Conservation (phyloP, 1,284 basidiomycete species). For the Golubevia pallescens region DNA sequence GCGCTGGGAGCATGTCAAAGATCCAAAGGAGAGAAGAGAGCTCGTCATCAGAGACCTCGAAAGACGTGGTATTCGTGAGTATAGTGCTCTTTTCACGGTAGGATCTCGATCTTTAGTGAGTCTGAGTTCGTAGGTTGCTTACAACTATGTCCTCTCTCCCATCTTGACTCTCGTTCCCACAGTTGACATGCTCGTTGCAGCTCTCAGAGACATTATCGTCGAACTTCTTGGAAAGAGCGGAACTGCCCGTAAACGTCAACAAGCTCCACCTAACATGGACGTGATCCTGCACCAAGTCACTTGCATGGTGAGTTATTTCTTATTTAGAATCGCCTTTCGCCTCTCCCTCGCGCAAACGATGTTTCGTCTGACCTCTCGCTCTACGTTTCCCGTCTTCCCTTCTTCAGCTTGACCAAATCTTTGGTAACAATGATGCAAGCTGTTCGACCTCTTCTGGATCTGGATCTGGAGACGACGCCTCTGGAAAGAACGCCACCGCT, state of each 20-base stretch:
- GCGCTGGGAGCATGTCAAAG: slow-evolving; percentile 19
- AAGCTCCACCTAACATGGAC: slow-evolving; percentile 14
- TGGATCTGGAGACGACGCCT: background rate
- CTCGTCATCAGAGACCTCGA: slow-evolving; percentile 33
- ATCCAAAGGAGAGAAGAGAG: slow-evolving; percentile 20
- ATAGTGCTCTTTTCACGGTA: too few relatives aligned
- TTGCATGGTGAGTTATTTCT: slow-evolving; percentile 14
- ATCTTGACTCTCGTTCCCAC: too few relatives aligned
- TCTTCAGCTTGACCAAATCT: slow-evolving; percentile 21
- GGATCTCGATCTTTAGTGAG: too few relatives aligned
- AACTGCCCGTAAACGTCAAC: slow-evolving; percentile 6
- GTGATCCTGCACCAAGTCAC: slow-evolving; percentile 30
- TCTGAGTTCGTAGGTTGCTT: too few relatives aligned
- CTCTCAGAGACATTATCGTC: slow-evolving; percentile 29
- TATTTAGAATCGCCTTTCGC: background rate
- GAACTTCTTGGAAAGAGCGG: slow-evolving; percentile 30
- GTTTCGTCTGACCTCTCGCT: too few relatives aligned
- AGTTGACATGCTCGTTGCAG: slow-evolving; percentile 33
- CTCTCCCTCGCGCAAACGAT: too few relatives aligned
- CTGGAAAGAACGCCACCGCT: background rate
- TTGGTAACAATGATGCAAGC: slow-evolving; percentile 22
- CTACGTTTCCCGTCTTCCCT: background rate
- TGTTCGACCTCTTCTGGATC: slow-evolving; percentile 4
- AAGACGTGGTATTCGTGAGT: slow-evolving; percentile 22
- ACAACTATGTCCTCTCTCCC: too few relatives aligned